phyloP scores from a whole-genome alignment of 1,284 basidiomycete species.

The Rhodotorula sp. region DNA sequence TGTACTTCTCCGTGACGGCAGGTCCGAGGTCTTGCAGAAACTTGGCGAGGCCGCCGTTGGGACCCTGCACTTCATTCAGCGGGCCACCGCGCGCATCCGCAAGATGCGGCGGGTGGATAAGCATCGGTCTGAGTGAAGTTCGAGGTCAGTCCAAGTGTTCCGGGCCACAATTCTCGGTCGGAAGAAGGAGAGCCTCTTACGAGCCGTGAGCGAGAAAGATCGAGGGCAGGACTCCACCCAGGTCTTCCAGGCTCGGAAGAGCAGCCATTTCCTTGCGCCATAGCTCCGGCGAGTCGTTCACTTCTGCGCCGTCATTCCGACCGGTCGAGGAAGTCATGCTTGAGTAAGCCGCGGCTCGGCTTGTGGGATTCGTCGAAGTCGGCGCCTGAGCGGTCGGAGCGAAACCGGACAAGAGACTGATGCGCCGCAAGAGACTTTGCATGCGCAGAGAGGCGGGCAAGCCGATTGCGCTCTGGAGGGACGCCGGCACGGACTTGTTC shows the following conservation, averaged over 20 bases:
- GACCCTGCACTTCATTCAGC: conserved; percentile 50
- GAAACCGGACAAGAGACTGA: neutral
- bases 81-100: neutral
- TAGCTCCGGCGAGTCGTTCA: conserved; percentile 47
- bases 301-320: conserved; percentile 3
- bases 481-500: too few species aligned
- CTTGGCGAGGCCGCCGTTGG: conserved; percentile 58
- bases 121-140: conserved; percentile 39
- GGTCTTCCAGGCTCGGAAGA: conserved; percentile 59
- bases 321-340: neutral
- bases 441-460: neutral
- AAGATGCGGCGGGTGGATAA: conserved; percentile 32
- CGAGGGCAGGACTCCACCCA: conserved; percentile 60
- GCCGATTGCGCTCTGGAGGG: neutral
- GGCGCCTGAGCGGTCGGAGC: neutral
- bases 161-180: too few species aligned
- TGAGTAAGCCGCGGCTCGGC: neutral
- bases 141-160: conserved; percentile 34
- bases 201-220: conserved; percentile 72
- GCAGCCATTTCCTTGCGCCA: conserved; percentile 63
- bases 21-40: conserved; percentile 71
- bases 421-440: conserved; percentile 8
- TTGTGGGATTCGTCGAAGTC: neutral
- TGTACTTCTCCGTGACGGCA: conserved; percentile 64
- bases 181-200: conserved; percentile 4